Conservation (phyloP, 2,329 filamentous ascomycete species). For the Spiromastix sp. region DNA sequence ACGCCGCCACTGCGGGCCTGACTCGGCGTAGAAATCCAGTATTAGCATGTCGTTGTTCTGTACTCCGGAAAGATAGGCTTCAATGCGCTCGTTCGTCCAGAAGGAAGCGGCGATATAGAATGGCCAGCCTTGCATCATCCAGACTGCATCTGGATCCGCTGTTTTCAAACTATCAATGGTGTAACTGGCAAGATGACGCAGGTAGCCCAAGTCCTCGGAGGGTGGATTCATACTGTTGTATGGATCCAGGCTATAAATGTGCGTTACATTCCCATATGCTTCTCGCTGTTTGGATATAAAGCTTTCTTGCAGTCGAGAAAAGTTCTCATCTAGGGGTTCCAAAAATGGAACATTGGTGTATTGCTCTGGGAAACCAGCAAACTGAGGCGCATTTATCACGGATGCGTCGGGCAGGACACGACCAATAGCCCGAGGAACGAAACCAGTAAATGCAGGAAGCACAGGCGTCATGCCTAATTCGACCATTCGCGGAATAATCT, state of each 20-base stretch:
- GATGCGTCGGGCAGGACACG: slow-evolving; percentile 35
- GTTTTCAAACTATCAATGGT: too few relatives aligned
- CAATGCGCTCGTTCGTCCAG: slow-evolving; percentile 39
- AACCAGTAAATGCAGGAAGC: too few relatives aligned
- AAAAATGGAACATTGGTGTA: slow-evolving; percentile 41
- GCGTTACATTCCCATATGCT: slow-evolving; percentile 39
- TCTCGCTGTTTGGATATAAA: slow-evolving; percentile 38
- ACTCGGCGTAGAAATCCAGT: slow-evolving; percentile 42
- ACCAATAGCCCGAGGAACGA: too few relatives aligned
- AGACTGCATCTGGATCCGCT: slow-evolving; percentile 39
- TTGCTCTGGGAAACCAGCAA: slow-evolving; percentile 31
- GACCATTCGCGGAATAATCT: slow-evolving; percentile 40
- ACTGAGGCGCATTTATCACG: slow-evolving; percentile 35
- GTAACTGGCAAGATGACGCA: too few relatives aligned
- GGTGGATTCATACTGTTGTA: slow-evolving; percentile 43
- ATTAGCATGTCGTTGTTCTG: slow-evolving; percentile 39
- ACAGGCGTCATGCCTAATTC: slow-evolving; percentile 45
- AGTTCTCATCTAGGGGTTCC: slow-evolving; percentile 36
- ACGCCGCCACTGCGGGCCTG: slow-evolving; percentile 40
- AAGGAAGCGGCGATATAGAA: slow-evolving; percentile 37
- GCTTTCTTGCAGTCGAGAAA: slow-evolving; percentile 33
- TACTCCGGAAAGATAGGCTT: slow-evolving; percentile 39
- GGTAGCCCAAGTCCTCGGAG: slow-evolving; percentile 38
- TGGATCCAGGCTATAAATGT: slow-evolving; percentile 43
- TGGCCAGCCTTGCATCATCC: slow-evolving; percentile 47